Base-by-base conservation (phyloP, 2,329 filamentous ascomycete species). In the Claviceps sorghi region DNA sequence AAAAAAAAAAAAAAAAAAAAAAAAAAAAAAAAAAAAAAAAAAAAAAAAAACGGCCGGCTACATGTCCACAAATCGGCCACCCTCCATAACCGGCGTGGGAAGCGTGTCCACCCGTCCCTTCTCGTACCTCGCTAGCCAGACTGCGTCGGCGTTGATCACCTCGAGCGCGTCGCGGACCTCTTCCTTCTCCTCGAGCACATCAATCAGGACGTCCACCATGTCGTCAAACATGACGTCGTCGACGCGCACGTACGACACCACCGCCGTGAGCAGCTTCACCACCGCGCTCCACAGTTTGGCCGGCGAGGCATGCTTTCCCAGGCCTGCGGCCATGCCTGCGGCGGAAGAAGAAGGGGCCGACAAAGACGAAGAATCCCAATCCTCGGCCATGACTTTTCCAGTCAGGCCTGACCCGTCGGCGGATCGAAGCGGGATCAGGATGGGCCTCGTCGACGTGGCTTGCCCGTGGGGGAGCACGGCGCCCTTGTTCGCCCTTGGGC, bases 221-320 rank as follows among this genome's bases (percentile, higher is more conserved):
- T 88, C 77, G 57, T 90, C 86, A 63, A 89, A 86, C 57, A 82
- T 75, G 45, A 77, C 76, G 30, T 86, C 83, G 6, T 81, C 74
- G n/a, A 90, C 61, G 7, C 71, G 69, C 8, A 89, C 83, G 60
- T 80, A 72, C 21, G 72, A 69, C 3, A 83, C 75, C n/a, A 89
- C 68, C 1, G 74, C 69, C 30, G 76, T 73, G 19, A 93, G 64
- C 40, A 88, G 67, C 22, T 65, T 64, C 19, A 83, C 68, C 8
- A 81, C 68, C 1, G 79, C 79, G 30, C 79, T 76, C 83, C 85
- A 87, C 2, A 83, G 69, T 65, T 80, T 77, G 22, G 72, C 74
- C 0, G 75, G 75, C 47, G 83, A 80, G 0, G 82, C 72, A 62
- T 84, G 84, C 52, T 72, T 69, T 4, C 79, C 79, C 26, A 82